Percentiles rank a stretch among this genome's conserved stretches.
phyloP scores from a whole-genome alignment of 2,329 filamentous ascomycete genomes.

The Fusarium sp. region DNA sequence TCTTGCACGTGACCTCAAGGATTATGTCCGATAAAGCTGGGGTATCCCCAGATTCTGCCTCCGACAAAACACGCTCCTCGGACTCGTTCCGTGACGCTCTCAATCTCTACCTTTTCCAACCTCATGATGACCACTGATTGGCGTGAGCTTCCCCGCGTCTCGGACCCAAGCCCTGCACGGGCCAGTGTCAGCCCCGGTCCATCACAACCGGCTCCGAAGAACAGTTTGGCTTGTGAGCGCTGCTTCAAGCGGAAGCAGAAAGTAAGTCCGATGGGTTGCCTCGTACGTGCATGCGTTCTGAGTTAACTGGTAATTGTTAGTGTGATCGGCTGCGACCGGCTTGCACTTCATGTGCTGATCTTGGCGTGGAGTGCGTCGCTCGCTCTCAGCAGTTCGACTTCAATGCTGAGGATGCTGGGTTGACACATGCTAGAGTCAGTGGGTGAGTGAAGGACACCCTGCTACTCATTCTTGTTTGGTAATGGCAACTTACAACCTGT shows the following conservation, averaged over 20 bases:
- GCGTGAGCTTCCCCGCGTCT: constrained; percentile 8
- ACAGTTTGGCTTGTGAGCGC: constrained; percentile 32
- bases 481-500: fast-evolving
- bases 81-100: constrained; percentile 15
- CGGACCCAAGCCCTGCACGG: constrained; percentile 9
- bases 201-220: constrained; percentile 16
- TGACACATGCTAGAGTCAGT: constrained; percentile 28
- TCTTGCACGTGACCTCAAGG: constrained; percentile 25
- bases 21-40: constrained; percentile 22
- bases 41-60: neutral
- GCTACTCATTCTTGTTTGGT: neutral
- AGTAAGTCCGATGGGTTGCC: neutral
- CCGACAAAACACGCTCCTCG: constrained; percentile 6
- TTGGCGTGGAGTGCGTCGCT: constrained; percentile 28
- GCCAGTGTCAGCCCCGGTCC: constrained; percentile 15
- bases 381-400: constrained; percentile 35
- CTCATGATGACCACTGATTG: constrained; percentile 25
- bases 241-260: constrained; percentile 43
- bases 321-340: constrained; percentile 22
- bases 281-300: fast-evolving
- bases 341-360: constrained; percentile 26
- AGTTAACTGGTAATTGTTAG: neutral
- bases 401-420: constrained; percentile 18
- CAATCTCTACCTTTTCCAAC: neutral
- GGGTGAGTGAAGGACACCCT: neutral